Evolutionary conservation across 345 rosid genomes (phyloP), one percentile per base, ranked within the genome.

Genomic region (Leavenworthia alabamica): DNA sequence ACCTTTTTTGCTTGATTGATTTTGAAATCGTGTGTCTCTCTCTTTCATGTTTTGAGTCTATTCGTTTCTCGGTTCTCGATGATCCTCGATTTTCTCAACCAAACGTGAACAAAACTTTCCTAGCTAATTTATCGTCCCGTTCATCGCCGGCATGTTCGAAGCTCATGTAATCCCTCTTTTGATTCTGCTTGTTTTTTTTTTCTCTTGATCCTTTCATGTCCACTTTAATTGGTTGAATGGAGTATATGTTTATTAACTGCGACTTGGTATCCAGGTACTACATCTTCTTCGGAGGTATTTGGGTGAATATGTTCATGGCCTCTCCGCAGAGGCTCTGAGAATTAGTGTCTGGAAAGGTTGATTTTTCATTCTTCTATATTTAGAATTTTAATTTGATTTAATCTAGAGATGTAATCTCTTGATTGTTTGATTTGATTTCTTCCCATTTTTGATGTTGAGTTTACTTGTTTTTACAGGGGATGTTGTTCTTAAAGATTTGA

Each of bases 331-430:
- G 80, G 96, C 96, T 66, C 70, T 93, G 75, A 73, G 91, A 67
- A 93, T 93, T 76, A 89, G 99, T 73, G 97, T 93, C 55, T 93
- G 99, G 99, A 93, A 87, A 81, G 99, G 99, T 93, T 68, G 16
- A 72, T 42, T 33, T 56, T n/a, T n/a, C n/a, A n/a, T n/a, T n/a
- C n/a, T n/a, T n/a, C n/a, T n/a, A n/a, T n/a, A n/a, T n/a, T n/a
- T n/a, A n/a, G n/a, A n/a, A n/a, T n/a, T n/a, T n/a, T n/a, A n/a
- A n/a, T n/a, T n/a, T n/a, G n/a, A n/a, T n/a, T n/a, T n/a, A n/a
- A n/a, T n/a, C n/a, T n/a, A n/a, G n/a, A n/a, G n/a, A n/a, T n/a
- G n/a, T n/a, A n/a, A n/a, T n/a, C 9, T 60, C 40, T 40, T 69
- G 57, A 72, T 40, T 53, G 28, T n/a, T n/a, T n/a, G n/a, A n/a